Evolutionary conservation across 2,329 filamentous ascomycete genomes (phyloP).

Genomic region (Botrytis pseudocinerea): DNA sequence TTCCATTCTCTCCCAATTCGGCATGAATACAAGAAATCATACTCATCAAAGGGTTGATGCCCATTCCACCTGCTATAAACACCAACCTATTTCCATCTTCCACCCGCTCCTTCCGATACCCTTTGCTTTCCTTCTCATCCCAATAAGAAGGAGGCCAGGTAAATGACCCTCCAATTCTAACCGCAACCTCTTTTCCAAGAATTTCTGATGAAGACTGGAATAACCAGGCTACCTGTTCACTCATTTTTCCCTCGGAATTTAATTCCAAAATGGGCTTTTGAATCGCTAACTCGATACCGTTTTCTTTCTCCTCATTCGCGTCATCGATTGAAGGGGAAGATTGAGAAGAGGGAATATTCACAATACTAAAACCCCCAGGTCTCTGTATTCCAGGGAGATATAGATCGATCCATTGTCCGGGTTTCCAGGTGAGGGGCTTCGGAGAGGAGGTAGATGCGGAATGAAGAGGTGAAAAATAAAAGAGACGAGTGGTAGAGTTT

Average conservation of each 20-base stretch:
- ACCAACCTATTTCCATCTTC: background rate
- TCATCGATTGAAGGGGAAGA: background rate
- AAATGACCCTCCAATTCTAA: background rate
- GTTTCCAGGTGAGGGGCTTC: background rate
- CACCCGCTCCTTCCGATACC: background rate
- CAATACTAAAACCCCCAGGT: background rate
- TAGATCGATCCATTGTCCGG: background rate
- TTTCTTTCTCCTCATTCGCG: background rate
- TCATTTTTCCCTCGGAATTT: background rate
- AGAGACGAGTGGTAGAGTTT: background rate
- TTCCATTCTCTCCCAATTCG: background rate
- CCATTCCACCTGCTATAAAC: slow-evolving; percentile 9
- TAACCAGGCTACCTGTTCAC: background rate
- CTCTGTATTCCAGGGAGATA: background rate
- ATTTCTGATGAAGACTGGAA: background rate
- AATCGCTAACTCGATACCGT: background rate
- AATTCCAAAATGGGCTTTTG: background rate
- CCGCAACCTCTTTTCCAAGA: background rate
- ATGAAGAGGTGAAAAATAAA: background rate
- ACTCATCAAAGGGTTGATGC: background rate
- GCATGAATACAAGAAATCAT: background rate
- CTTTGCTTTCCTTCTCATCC: background rate
- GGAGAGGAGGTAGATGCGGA: background rate
- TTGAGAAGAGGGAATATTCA: background rate
- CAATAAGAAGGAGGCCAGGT: background rate